Base-by-base conservation (phyloP, 2,329 filamentous ascomycete genomes). In the Talaromyces piceae region DNA sequence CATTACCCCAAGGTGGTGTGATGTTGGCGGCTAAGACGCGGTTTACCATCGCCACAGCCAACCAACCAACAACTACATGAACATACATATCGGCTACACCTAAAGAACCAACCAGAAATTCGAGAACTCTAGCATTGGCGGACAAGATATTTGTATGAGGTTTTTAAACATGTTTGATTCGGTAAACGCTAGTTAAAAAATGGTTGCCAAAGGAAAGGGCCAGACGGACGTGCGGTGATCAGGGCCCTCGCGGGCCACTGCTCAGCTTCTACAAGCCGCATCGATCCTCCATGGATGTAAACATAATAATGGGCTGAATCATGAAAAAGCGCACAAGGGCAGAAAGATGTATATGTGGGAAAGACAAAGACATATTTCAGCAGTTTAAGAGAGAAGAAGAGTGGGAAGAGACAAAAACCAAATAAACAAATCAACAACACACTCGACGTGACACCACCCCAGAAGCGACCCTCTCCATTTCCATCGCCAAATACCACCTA, bases 381-480 rank as follows among this genome's bases (percentile, higher is more conserved):
- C 26, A 18, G n/a, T 46, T 23, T 12, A 45, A 12, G 20, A 18
- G 41, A 51, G 45, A 56, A 46, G 51, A 50, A 46, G 54, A 18
- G 45, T 31, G 49, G 54, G 43, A 41, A 58, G 33, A n/a, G 20
- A 39, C 33, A 39, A n/a, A n/a, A n/a, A n/a, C n/a, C 22, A 22
- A 30, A 20, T 45, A 16, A 31, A 46, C n/a, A n/a, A 37, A 37
- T 13, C 16, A 37, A 37, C 33, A 20, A 41, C 31, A 53, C 37
- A 41, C 50, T 67, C 61, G 68, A 71, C 68, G 65, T 62, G 67
- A 64, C 56, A 72, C 70, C 69, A 67, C 70, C 70, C 70, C 70
- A 67, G 70, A 71, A 68, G 70, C 70, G 67, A 70, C 70, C 70
- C 70, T 72, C 71, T 57, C 65, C 67, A 72, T 60, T 58, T 72